Evolutionary conservation across 768 basidiomycete species (phyloP), one percentile per base, ranked within the genome.

Genomic region (Termitomyces sp.): DNA sequence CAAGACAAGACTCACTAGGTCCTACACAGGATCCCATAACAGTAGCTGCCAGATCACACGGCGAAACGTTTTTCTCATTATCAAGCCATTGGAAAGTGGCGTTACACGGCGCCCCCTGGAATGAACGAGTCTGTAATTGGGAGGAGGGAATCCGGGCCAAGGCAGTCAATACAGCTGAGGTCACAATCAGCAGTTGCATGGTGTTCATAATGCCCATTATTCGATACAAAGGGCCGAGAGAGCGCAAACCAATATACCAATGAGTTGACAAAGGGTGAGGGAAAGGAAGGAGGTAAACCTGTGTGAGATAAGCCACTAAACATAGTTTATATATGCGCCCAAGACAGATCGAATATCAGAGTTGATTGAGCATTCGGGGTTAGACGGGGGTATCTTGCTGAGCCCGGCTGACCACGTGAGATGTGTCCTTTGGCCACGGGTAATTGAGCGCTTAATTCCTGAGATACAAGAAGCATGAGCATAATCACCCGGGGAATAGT

Each of bases 21-120:
- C 66, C 67, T 43, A 65, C 64, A 61, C 79, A 81, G 30, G 75
- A 52, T 18, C 72, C 75, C 44, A 71, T 62, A 5, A 77, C 63
- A 7, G 63, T 52, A 30, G 79, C 71, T 18, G 74, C 72, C 14
- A 76, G 61, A 1, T 60, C 32, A 63, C 80, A 81, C 12, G 80
- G 78, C 1, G 75, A 69, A 10, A 61, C 26, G 0, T 64, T 35
- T 7, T 65, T 58, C 13, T 64, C 55, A 57, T 74, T 78, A 32
- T 71, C 58, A 62, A 71, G 69, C 80, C 80, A 81, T 12, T 61
- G 18, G 58, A 68, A 77, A 16, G 64, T 63, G 18, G 67, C 4
- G 20, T 5, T 32, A 65, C 78, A 80, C 13, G 55, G 51, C 14
- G 70, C 72, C 32, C 51, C 55, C 18, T 64, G 69, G 35, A 47